Base-by-base conservation (phyloP, 306 rosid genomes). In the Trichosanthes cucumerina region DNA sequence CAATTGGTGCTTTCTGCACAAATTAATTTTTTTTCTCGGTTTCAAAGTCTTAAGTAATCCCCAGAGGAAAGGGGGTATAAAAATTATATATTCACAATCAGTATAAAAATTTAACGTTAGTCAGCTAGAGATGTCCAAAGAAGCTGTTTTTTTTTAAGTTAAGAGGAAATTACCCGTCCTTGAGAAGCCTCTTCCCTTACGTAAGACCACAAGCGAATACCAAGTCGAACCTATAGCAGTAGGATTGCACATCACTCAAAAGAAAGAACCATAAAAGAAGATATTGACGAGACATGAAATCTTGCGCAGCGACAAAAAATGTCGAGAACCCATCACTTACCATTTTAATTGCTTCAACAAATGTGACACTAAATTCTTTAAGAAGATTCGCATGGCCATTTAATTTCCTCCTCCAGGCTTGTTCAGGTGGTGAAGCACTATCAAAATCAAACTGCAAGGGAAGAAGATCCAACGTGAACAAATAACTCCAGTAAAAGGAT, bases 181-280 rank as follows among this genome's bases (percentile, higher is more conserved):
- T 95, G 97, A 76, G 99, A 95, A 82, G 99, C 99, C 88, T 95
- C 99, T 85, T 92, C 97, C 86, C 99, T 91, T 41, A 95, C 91
- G 71, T 95, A 95, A 65, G 99, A 95, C 99, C 99, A 95, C 65
- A 95, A 83, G 10, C 99, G 99, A 82, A 95, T 85, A 39, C 97
- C 99, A 73, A 95, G 78, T 12, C 91, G 91, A 84, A 95, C 90
- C 97, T 95, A 86, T 23, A 81, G 81, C 75, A 82, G 28, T 9
- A 41, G 47, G 66, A 44, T 65, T 43, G 19, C 24, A 71, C 15
- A 60, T 9, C 9, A 63, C 23, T 47, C 60, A 72, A 49, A 49
- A 49, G 41, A 76, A 15, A 56, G 58, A 64, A 71, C 53, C n/a
- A 31, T 57, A 13, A 59, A 34, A 82, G 23, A 69, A 56, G 11